These are phyloP conservation scores for Aristolochia contorta DNA, from an alignment of 164 flowering plant species.

Conservation along the genomic window DNA sequence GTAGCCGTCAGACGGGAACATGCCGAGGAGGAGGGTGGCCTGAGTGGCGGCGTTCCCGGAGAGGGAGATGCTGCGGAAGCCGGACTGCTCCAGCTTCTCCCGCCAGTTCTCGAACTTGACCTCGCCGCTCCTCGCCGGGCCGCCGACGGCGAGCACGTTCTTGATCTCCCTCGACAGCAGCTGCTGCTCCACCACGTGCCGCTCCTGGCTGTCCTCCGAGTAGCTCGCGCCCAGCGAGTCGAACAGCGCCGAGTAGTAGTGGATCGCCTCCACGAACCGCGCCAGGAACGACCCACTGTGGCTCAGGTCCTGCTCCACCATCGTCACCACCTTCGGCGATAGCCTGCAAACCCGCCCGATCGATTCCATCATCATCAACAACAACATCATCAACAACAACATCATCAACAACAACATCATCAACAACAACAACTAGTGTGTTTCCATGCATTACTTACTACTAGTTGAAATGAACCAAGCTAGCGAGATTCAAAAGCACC, in stretches of 20 bases:
- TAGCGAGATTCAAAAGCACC: no score
- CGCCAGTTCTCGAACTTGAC: constrained; percentile 80
- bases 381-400: no score
- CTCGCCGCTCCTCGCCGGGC: constrained; percentile 63
- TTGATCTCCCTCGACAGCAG: constrained; percentile 67
- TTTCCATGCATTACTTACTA: no score
- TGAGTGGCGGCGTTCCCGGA: constrained; percentile 92
- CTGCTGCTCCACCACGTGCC: constrained; percentile 94
- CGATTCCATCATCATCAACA: no score
- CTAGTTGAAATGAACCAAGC: no score
- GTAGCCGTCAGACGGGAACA: constrained; percentile 94
- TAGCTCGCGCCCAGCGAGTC: constrained; percentile 93
- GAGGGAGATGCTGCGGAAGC: constrained; percentile 72
- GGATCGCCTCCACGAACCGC: constrained; percentile 91
- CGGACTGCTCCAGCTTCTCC: constrained; percentile 74
- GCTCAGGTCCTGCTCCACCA: constrained; percentile 95
- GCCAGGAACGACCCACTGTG: constrained; percentile 83
- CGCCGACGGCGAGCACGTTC: constrained; percentile 73
- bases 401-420: no score
- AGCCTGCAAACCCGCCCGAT: constrained; percentile 33
- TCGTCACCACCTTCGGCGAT: constrained; percentile 91
- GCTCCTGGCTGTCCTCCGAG: constrained; percentile 91
- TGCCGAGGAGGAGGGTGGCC: constrained; percentile 80
- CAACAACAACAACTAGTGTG: no score
- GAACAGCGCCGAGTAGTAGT: constrained; percentile 95